Base-by-base conservation (phyloP, 106 monocot species). In the Allium sativum region DNA sequence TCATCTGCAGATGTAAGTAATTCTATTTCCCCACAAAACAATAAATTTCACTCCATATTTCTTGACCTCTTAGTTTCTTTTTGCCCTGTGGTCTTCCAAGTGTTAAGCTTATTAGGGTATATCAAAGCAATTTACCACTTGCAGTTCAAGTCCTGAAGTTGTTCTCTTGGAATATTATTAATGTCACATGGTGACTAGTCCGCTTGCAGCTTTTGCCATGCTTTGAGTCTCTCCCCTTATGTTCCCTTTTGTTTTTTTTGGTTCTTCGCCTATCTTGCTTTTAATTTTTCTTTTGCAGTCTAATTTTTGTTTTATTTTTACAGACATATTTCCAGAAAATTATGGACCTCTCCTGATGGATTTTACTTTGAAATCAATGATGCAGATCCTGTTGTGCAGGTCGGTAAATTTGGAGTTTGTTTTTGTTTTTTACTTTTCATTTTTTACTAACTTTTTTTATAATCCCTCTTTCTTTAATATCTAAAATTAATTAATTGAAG, bases 361-460 rank as follows among this genome's bases (percentile, higher is more conserved):
- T 92, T 91, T 72, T 88, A 88, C 56, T 91, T 88, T 74, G 96
- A 91, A 76, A 82, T 98, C 48, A 74, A 91, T 83, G 91, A 91
- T 74, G 53, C 46, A 0, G 72, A 78, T 40, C 83, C 84, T 18
- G 51, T 82, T 62, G 65, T 98, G 72, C 96, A 98, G 91, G 96
- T 98, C n/a, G n/a, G 44, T 57, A 40, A 21, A 44, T 46, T 50
- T 12, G 21, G n/a, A n/a, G n/a, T n/a, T n/a, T n/a, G n/a, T n/a
- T n/a, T n/a, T n/a, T n/a, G n/a, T n/a, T n/a, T n/a, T n/a, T n/a
- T n/a, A n/a, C n/a, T n/a, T n/a, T n/a, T n/a, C n/a, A n/a, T n/a
- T n/a, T n/a, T n/a, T n/a, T n/a, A n/a, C n/a, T n/a, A n/a, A n/a
- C n/a, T n/a, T n/a, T n/a, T n/a, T n/a, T n/a, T n/a, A n/a, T n/a